phyloP scores from a whole-genome alignment of 1,284 basidiomycete species.

The Ganoderma leucocontextum region DNA sequence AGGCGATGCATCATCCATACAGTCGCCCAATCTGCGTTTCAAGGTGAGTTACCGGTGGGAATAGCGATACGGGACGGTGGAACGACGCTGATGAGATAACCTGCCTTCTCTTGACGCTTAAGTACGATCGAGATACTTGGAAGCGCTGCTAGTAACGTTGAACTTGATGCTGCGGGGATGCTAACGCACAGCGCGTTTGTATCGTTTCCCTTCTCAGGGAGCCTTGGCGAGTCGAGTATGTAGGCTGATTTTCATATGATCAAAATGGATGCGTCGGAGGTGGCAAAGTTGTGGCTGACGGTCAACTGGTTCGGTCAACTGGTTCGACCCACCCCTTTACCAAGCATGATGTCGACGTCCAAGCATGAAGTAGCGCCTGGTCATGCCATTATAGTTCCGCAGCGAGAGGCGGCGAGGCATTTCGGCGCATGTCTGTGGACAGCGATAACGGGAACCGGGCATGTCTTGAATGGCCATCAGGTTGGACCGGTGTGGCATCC shows the following conservation, averaged over 20 bases:
- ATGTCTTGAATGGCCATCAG: not conserved
- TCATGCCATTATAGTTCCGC: not conserved
- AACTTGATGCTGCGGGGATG: not conserved
- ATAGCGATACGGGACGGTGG: not conserved
- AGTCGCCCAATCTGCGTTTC: conserved; percentile 4
- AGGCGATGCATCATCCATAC: not conserved
- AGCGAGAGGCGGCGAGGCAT: not conserved
- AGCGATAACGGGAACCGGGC: not conserved
- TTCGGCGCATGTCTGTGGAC: not conserved
- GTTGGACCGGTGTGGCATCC: not conserved
- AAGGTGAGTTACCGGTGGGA: conserved; percentile 7
- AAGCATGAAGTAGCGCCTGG: not conserved
- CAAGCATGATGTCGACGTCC: not conserved
- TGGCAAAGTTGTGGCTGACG: too few relatives aligned
- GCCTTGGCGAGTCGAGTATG: not conserved
- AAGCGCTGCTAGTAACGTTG: not conserved
- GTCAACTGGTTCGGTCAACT: not conserved
- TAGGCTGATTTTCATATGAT: not conserved
- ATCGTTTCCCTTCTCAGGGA: not conserved
- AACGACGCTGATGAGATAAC: not conserved
- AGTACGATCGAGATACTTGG: not conserved
- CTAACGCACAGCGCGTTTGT: not conserved
- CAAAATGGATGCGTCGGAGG: too few relatives aligned
- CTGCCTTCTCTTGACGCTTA: conserved; percentile 5
- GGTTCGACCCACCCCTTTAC: not conserved